phyloP scores from a whole-genome alignment of 1,139 yeast genomes.

The Protomyces inouyei region DNA sequence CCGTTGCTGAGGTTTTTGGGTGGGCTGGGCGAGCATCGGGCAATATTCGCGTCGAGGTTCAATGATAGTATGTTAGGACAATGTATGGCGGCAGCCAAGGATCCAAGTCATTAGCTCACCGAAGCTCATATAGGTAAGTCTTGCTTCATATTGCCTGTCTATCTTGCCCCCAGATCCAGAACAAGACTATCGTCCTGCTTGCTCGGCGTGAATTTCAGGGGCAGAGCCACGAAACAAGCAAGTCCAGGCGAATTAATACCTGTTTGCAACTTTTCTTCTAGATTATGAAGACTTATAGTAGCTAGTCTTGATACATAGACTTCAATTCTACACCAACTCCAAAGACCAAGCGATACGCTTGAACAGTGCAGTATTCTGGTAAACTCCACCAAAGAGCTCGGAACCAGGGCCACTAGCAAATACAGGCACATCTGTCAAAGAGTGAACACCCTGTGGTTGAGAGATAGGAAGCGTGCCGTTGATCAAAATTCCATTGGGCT shows the following conservation, averaged over 20 bases:
- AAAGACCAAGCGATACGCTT: neutral
- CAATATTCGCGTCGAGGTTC: too few species aligned
- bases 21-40: too few species aligned
- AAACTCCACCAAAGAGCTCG: conserved; percentile 2
- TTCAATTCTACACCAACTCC: neutral
- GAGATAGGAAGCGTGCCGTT: neutral
- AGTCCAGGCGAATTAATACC: neutral
- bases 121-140: too few species aligned
- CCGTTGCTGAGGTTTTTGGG: too few species aligned
- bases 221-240: neutral
- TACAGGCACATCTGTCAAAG: conserved; percentile 9
- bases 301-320: too few species aligned
- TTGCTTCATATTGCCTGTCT: too few species aligned
- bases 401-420: conserved; percentile 8
- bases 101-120: too few species aligned
- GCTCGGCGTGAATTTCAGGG: too few species aligned
- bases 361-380: neutral
- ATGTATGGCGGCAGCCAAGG: too few species aligned
- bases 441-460: conserved; percentile 1
- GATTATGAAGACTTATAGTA: neutral
- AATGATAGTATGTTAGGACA: too few species aligned
- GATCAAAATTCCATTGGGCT: neutral
- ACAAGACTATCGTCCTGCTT: too few species aligned
- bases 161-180: too few species aligned
- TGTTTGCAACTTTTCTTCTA: neutral